phyloP scores from a whole-genome alignment of 2,329 filamentous ascomycete genomes.

The Capronia epimyces region DNA sequence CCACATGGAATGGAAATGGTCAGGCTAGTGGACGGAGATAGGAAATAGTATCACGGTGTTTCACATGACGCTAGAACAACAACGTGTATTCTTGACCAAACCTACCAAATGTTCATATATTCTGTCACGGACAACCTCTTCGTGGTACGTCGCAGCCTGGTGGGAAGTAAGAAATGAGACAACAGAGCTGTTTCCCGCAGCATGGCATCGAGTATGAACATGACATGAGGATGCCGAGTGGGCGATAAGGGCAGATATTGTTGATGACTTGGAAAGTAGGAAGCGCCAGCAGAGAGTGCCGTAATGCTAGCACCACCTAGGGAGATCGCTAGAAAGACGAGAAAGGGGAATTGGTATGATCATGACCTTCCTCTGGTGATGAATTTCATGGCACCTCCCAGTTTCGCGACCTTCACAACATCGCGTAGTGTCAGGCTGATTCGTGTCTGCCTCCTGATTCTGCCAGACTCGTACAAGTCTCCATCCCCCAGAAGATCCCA shows the following conservation, averaged over 20 bases:
- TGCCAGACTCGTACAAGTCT: constrained; percentile 36
- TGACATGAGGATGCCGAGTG: constrained; percentile 47
- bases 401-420: constrained; percentile 72
- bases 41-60: constrained; percentile 68
- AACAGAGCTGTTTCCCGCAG: constrained; percentile 41
- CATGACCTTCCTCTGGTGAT: constrained; percentile 20
- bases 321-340: constrained; percentile 20
- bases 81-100: constrained; percentile 70
- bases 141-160: constrained; percentile 69
- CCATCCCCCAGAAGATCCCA: constrained; percentile 51
- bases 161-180: constrained; percentile 69
- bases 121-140: constrained; percentile 63
- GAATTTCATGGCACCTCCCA: constrained; percentile 48
- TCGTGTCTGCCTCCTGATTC: constrained; percentile 47
- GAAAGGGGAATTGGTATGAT: neutral
- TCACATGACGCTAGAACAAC: constrained; percentile 68
- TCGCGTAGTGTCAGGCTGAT: constrained; percentile 68
- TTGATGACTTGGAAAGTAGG: constrained; percentile 65
- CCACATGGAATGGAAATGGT: too few relatives aligned
- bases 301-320: constrained; percentile 50
- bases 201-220: constrained; percentile 45
- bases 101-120: constrained; percentile 64
- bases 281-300: constrained; percentile 55
- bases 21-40: constrained; percentile 64
- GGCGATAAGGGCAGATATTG: constrained; percentile 61